phyloP scores from a whole-genome alignment of 2,329 filamentous ascomycete genomes.

The Trichoderma guizhouense region DNA sequence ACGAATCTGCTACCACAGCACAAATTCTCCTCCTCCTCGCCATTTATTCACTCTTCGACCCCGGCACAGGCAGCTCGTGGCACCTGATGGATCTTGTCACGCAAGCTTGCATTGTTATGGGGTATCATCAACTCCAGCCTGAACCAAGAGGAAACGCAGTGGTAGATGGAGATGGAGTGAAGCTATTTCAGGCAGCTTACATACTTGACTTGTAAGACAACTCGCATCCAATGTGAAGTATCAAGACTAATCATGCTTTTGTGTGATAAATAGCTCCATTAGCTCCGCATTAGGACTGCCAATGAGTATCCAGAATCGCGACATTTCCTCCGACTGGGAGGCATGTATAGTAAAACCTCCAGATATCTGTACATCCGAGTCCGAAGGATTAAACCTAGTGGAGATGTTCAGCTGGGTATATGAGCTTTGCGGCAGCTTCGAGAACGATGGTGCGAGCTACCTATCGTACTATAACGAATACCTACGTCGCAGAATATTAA shows the following conservation, averaged over 20 bases:
- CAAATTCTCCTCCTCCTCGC: slow-evolving; percentile 1
- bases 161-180: background rate
- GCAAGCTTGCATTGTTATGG: background rate
- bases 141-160: background rate
- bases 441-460: background rate
- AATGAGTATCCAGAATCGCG: slow-evolving; percentile 9
- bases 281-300: slow-evolving; percentile 12
- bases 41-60: slow-evolving; percentile 13
- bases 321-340: background rate
- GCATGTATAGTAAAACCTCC: background rate
- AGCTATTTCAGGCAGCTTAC: background rate
- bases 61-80: slow-evolving; percentile 11
- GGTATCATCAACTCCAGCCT: background rate
- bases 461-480: background rate
- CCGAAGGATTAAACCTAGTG: background rate
- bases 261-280: background rate
- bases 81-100: slow-evolving; percentile 12
- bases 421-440: background rate
- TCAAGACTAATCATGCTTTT: background rate
- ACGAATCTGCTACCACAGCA: background rate
- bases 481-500: background rate
- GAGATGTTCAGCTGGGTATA: slow-evolving; percentile 6
- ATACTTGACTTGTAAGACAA: background rate
- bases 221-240: background rate
- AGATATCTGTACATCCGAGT: background rate